phyloP scores from a whole-genome alignment of 306 rosid genomes.

The Betula pendula region DNA sequence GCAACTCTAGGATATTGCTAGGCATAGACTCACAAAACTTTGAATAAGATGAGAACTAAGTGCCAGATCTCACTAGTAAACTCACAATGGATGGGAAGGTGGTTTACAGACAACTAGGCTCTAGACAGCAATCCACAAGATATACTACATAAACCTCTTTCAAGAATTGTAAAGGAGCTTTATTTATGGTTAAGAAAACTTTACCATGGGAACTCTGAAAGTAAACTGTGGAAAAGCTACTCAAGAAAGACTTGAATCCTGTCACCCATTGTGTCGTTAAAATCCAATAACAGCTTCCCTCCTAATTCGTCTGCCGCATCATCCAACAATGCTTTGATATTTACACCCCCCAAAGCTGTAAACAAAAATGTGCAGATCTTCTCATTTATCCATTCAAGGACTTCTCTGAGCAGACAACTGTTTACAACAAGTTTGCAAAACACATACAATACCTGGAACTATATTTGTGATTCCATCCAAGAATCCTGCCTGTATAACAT shows the following conservation, averaged over 20 bases:
- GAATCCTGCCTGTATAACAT: conserved; percentile 83
- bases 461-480: conserved; percentile 83
- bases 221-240: conserved; percentile 28
- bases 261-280: conserved; percentile 78
- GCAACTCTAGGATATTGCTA: too few species aligned
- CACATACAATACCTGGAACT: conserved; percentile 74
- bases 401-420: neutral
- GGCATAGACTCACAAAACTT: too few species aligned
- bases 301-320: conserved; percentile 78
- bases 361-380: conserved; percentile 9
- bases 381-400: conserved; percentile 20
- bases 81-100: too few species aligned
- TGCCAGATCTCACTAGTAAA: too few species aligned
- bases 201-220: neutral
- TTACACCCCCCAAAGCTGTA: conserved; percentile 84
- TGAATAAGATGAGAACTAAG: too few species aligned
- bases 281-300: conserved; percentile 76
- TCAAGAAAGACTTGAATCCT: conserved; percentile 87
- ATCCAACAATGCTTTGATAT: conserved; percentile 76
- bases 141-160: neutral
- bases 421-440: conserved; percentile 15
- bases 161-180: neutral
- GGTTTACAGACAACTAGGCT: neutral
- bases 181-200: neutral
- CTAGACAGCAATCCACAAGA: neutral